Evolutionary conservation across 2,329 filamentous ascomycete species (phyloP), one percentile per base, ranked within the genome.

Genomic region (Cladophialophora psammophila): DNA sequence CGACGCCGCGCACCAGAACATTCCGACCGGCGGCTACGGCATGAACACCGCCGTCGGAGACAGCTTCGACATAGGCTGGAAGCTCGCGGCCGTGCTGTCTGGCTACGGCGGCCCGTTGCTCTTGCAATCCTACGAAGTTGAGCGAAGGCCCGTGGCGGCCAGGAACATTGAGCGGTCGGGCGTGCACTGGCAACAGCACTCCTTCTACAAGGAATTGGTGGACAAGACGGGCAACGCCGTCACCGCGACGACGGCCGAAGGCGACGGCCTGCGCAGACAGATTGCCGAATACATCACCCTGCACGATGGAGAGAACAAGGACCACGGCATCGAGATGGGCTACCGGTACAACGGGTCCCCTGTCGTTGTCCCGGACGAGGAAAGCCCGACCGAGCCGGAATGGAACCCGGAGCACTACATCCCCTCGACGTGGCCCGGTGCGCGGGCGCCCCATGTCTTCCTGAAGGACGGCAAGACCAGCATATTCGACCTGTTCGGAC

Each of bases 1-100:
- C 3, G 77, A 79, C 64, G 67, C 75, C 45, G 78, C 78, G 6
- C 78, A 80, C 64, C 71, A 74, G 31, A 76, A 74, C 60, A 63
- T 63, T 26, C 60, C 60, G 18, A 72, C 72, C 3, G 78, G 79
- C 3, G 79, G 78, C 0, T 78, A 79, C 55, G 79, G 79, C 3
- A 75, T 79, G 72, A 80, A 80, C 63, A 78, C 69, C 5, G 78
- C 76, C 0, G 69, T 80, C 2, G 74, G 72, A 8, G 79, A 81
- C 63, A 76, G 74, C 2, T 71, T 77, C 45, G 75, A 78, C 63
- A 67, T 81, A 2, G 75, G 73, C 20, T 80, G 78, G 78, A 76
- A 76, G 36, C 67, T 79, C 1, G 74, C 74, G 5, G 74, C 72
- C 1, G 67, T 76, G 1, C 18, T 77, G 2, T 65, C 72, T 15